Percentiles rank a stretch among this genome's conserved stretches.
Conservation (phyloP, 176 grass and related monocot species). For the Musa itinerans region DNA sequence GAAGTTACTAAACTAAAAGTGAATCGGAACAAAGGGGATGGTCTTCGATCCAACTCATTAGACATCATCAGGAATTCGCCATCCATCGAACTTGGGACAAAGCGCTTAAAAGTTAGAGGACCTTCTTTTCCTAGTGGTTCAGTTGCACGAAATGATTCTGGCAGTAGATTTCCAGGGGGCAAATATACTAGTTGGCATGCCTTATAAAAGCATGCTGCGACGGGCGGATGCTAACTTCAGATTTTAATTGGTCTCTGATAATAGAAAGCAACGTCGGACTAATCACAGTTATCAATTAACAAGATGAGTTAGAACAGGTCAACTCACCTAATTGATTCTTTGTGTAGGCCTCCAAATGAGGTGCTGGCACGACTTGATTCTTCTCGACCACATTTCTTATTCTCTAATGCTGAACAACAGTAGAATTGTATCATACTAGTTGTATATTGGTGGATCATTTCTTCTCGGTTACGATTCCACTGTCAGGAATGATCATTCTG, state of each 20-base stretch:
- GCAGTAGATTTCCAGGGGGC: neutral
- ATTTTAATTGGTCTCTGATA: neutral
- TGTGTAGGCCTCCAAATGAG: slow-evolving; percentile 17
- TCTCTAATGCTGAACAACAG: neutral
- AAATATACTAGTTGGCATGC: neutral
- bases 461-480: too few relatives aligned
- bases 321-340: slow-evolving; percentile 12
- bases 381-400: slow-evolving; percentile 5
- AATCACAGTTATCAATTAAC: neutral
- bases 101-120: slow-evolving; percentile 6
- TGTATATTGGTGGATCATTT: too few relatives aligned
- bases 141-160: neutral
- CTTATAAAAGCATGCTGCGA: neutral
- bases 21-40: neutral
- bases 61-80: neutral
- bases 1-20: neutral
- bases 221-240: neutral
- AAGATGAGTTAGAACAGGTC: neutral
- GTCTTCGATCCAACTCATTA: neutral
- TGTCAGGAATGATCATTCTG: neutral
- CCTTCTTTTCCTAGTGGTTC: neutral
- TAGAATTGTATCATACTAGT: too few relatives aligned
- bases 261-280: neutral
- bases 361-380: slow-evolving; percentile 5
- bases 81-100: neutral